Evolutionary conservation across 371 early-diverging fungal species (phyloP).

Genomic region (Lichtheimia ramosa): DNA sequence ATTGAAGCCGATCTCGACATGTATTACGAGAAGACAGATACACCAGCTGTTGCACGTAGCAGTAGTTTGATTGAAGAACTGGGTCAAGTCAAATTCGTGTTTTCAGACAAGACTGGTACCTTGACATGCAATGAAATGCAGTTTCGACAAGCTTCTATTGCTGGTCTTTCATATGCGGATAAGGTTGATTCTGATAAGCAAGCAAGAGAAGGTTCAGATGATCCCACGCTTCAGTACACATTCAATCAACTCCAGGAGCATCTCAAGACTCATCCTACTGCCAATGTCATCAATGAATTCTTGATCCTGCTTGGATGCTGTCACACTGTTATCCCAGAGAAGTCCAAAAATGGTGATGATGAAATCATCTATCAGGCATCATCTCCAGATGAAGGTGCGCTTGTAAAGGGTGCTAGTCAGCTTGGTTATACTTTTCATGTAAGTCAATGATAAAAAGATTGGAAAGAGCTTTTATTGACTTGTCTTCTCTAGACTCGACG

Average conservation of each 20-base stretch:
- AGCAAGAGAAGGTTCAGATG: constrained; percentile 67
- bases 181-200: constrained; percentile 75
- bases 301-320: constrained; percentile 88
- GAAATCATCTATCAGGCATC: constrained; percentile 84
- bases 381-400: constrained; percentile 90
- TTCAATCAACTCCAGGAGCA: constrained; percentile 68
- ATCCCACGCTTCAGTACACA: constrained; percentile 63
- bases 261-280: constrained; percentile 60
- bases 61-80: constrained; percentile 93
- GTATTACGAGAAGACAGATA: constrained; percentile 82
- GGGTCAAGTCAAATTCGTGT: constrained; percentile 84
- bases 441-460: constrained; percentile 5
- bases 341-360: constrained; percentile 58
- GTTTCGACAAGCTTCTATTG: constrained; percentile 84
- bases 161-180: constrained; percentile 77
- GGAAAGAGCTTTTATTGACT: not conserved
- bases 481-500: constrained; percentile 66
- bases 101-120: constrained; percentile 95
- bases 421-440: constrained; percentile 66
- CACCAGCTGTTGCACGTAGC: constrained; percentile 84
- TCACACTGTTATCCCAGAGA: constrained; percentile 97
- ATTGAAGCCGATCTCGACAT: constrained; percentile 87
- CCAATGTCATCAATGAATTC: constrained; percentile 72
- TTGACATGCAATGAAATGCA: constrained; percentile 97
- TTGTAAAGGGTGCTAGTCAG: constrained; percentile 78